Evolutionary conservation across 768 basidiomycete species (phyloP), one percentile per base, ranked within the genome.

Genomic region (Flagelloscypha sp.): DNA sequence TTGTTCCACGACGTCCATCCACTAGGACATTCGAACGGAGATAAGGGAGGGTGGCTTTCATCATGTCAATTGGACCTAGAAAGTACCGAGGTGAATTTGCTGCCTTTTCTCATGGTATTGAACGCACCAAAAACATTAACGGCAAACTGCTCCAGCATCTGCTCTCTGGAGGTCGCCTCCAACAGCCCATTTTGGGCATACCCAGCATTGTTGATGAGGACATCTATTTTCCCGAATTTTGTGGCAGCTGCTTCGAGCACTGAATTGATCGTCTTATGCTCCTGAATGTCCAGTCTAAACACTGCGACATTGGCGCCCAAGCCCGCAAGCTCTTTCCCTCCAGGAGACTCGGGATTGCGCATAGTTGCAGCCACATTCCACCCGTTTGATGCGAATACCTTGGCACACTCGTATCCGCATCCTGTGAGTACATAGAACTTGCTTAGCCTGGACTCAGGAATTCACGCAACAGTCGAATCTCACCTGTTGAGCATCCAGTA

Each of bases 291-390:
- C 20, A 46, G 33, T 11, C 36, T n/a, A n/a, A n/a, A n/a, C n/a
- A n/a, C n/a, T n/a, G n/a, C n/a, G n/a, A n/a, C n/a, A n/a, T n/a
- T n/a, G n/a, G n/a, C n/a, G n/a, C n/a, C n/a, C n/a, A n/a, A n/a
- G n/a, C n/a, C n/a, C n/a, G n/a, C n/a, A n/a, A n/a, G n/a, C n/a
- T n/a, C n/a, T n/a, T n/a, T n/a, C n/a, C n/a, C n/a, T n/a, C n/a
- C n/a, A n/a, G n/a, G n/a, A n/a, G n/a, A n/a, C n/a, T n/a, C n/a
- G n/a, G 45, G 47, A n/a, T 12, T 33, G 10, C 49, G 49, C 45
- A 48, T 46, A 9, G 48, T 48, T 1, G 49, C 49, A n/a, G 45
- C 38, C 25, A 50, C 45, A 28, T 50, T 50, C 49, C 49, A 50
- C 8, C 49, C 49, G 7, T 31, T 34, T 6, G 30, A 27, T 23